Conservation (phyloP, 306 rosid species). For the Pyrus bretschneideri region DNA sequence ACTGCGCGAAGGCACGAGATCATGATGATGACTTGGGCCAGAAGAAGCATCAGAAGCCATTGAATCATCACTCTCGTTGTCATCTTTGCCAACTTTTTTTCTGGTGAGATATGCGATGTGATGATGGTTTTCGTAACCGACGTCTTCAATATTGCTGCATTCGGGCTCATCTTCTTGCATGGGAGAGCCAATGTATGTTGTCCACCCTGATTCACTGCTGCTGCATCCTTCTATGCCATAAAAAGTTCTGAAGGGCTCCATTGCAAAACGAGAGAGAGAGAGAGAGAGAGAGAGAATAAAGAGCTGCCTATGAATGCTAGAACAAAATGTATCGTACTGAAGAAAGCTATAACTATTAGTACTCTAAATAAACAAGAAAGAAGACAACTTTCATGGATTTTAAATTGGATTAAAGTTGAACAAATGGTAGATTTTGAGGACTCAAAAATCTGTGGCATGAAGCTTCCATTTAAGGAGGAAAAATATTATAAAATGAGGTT, state of each 20-base stretch:
- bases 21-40: constrained; percentile 39
- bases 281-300: constrained; percentile 2
- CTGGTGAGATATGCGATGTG: not conserved
- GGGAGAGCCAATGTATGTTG: constrained; percentile 66
- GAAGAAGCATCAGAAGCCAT: constrained; percentile 89
- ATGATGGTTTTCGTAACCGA: not conserved
- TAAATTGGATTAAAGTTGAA: not conserved
- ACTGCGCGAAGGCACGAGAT: not conserved
- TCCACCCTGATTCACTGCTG: constrained; percentile 94
- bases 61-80: constrained; percentile 63
- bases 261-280: not conserved
- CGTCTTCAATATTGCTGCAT: constrained; percentile 24
- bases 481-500: not conserved
- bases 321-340: constrained; percentile 22
- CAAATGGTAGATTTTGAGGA: constrained; percentile 2
- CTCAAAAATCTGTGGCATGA: constrained; percentile 7
- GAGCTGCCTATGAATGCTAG: constrained; percentile 15
- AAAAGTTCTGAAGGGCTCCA: constrained; percentile 37
- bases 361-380: constrained; percentile 12
- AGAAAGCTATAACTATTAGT: constrained; percentile 1
- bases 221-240: constrained; percentile 59
- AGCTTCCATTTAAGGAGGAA: not conserved
- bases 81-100: constrained; percentile 26
- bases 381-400: not conserved
- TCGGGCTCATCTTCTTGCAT: constrained; percentile 54